phyloP scores from a whole-genome alignment of 805 yeast genomes.

The baker's yeast (Saccharomyces cerevisiae) region DNA sequence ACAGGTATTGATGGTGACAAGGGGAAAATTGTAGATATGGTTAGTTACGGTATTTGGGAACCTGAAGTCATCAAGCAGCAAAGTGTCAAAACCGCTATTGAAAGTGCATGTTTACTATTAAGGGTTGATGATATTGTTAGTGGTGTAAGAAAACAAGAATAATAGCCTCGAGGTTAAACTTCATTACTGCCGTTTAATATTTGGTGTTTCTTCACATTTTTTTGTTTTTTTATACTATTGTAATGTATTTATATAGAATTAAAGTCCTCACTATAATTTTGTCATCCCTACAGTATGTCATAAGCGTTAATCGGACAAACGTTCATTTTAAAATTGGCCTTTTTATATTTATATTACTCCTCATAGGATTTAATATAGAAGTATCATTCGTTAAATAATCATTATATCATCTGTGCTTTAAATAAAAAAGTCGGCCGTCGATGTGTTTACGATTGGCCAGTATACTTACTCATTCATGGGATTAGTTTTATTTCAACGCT shows the following conservation, averaged over 20 bases:
- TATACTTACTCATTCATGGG: not conserved
- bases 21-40: conserved; percentile 94
- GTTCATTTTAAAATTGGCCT: not conserved
- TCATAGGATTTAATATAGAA: too few relatives aligned
- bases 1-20: conserved; percentile 92
- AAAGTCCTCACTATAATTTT: not conserved
- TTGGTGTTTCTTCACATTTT: not conserved
- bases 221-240: not conserved
- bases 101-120: conserved; percentile 86
- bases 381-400: too few relatives aligned
- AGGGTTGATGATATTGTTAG: conserved; percentile 97
- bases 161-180: conserved; percentile 1
- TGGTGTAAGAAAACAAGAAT: conserved; percentile 66
- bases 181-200: not conserved
- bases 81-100: conserved; percentile 94
- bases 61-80: conserved; percentile 98
- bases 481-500: not conserved
- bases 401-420: too few relatives aligned
- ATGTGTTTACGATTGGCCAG: not conserved
- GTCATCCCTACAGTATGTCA: not conserved
- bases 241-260: not conserved
- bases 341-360: too few relatives aligned
- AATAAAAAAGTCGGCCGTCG: too few relatives aligned
- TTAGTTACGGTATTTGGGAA: conserved; percentile 95
- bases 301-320: not conserved